These are phyloP conservation scores for Stevia rebaudiana DNA, from an alignment of 140 eudicot species.

Conservation along the genomic window DNA sequence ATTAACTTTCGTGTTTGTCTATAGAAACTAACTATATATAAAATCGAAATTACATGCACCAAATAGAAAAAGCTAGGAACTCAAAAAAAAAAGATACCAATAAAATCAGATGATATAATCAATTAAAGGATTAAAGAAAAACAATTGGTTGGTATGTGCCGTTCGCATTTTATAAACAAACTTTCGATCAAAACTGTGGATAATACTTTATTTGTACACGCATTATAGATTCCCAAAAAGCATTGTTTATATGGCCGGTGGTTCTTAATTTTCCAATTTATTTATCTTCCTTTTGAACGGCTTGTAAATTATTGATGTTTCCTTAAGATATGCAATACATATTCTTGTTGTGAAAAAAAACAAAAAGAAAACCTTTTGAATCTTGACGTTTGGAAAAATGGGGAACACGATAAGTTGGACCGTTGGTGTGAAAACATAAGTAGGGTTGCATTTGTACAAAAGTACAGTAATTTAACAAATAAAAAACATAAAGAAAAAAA, in stretches of 20 bases:
- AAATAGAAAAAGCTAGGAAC: not conserved
- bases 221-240: not conserved
- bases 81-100: not conserved
- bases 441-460: conserved; percentile 24
- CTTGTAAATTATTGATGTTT: not conserved
- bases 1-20: too few relatives aligned
- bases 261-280: too few relatives aligned
- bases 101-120: not conserved
- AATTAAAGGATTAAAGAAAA: not conserved
- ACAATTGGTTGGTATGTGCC: not conserved
- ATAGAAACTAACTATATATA: too few relatives aligned
- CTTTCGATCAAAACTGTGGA: too few relatives aligned
- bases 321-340: not conserved
- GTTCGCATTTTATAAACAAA: too few relatives aligned
- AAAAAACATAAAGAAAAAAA: not conserved
- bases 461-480: not conserved
- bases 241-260: not conserved
- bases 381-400: not conserved
- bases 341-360: not conserved
- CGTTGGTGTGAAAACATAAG: conserved; percentile 14
- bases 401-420: conserved; percentile 13
- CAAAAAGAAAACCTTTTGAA: not conserved
- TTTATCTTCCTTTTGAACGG: too few relatives aligned
- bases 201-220: too few relatives aligned
- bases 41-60: too few relatives aligned